Conservation (phyloP, 176 grass and related monocot genomes). For the Cenchrus purpureus region DNA sequence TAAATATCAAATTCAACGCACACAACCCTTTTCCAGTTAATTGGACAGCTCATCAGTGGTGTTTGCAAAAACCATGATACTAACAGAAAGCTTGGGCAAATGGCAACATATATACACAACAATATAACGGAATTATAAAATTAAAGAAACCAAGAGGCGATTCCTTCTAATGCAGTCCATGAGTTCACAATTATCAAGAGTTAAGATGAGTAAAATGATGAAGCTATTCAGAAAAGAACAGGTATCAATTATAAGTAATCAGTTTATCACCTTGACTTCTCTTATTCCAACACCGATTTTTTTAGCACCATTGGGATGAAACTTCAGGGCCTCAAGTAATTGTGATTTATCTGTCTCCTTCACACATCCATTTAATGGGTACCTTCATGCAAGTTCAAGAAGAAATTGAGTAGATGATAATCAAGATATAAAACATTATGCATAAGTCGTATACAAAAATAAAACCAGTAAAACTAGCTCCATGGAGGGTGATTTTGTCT, state of each 20-base stretch:
- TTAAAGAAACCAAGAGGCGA: neutral
- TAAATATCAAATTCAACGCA: neutral
- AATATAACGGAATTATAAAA: neutral
- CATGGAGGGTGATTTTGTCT: slow-evolving; percentile 32
- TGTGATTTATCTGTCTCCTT: slow-evolving; percentile 57
- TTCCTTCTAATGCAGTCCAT: neutral
- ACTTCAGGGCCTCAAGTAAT: slow-evolving; percentile 69
- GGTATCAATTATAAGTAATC: neutral
- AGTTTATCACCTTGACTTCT: slow-evolving; percentile 48
- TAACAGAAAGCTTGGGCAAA: neutral
- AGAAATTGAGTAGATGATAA: slow-evolving; percentile 34
- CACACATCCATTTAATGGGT: slow-evolving; percentile 55
- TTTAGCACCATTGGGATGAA: slow-evolving; percentile 47
- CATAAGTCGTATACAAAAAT: slow-evolving; percentile 9
- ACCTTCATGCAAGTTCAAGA: slow-evolving; percentile 60
- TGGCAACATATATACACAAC: neutral
- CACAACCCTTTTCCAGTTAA: slow-evolving; percentile 10
- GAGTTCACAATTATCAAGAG: slow-evolving; percentile 14
- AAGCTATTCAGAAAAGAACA: slow-evolving; percentile 19
- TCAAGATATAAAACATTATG: slow-evolving; percentile 19
- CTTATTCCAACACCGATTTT: slow-evolving; percentile 53
- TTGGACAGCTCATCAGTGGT: neutral
- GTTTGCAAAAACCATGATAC: neutral
- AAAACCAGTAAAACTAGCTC: slow-evolving; percentile 14
- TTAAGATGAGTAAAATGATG: neutral